Evolutionary conservation across 164 flowering plant species (phyloP).

Genomic region (Echeveria elegans): DNA sequence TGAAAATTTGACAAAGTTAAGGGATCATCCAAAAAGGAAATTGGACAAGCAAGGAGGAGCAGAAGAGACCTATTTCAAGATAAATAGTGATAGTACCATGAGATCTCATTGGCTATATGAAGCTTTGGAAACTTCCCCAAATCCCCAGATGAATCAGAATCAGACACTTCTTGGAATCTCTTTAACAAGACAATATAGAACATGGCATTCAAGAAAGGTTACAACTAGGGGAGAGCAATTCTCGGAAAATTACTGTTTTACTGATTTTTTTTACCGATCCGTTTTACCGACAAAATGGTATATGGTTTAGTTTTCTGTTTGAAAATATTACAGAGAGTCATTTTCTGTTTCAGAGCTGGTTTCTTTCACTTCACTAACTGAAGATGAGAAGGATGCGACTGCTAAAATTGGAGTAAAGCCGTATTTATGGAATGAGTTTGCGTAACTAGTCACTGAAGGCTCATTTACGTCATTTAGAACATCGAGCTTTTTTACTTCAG

Average conservation of each 20-base stretch:
- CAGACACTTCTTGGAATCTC: background rate
- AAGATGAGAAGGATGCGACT: conserved; percentile 41
- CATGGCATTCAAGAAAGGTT: conserved; percentile 31
- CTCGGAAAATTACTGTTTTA: too few species aligned
- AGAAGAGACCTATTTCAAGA: too few species aligned
- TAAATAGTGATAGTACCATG: too few species aligned
- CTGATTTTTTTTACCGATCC: too few species aligned
- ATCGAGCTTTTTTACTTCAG: background rate
- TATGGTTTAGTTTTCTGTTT: background rate
- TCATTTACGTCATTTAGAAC: background rate
- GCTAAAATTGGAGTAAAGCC: conserved; percentile 33
- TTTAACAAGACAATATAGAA: too few species aligned
- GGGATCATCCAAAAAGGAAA: too few species aligned
- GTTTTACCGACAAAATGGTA: too few species aligned
- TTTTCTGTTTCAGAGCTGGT: conserved; percentile 46
- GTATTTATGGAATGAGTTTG: conserved; percentile 76
- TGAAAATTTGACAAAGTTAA: too few species aligned
- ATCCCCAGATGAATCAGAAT: background rate
- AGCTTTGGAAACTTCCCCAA: background rate
- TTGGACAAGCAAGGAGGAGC: too few species aligned
- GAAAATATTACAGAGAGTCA: conserved; percentile 13
- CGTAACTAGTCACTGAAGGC: conserved; percentile 41
- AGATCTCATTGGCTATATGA: background rate
- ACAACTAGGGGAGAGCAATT: conserved; percentile 13
- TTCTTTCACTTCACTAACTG: conserved; percentile 55